Evolutionary conservation across 352 stramenopile genomes (phyloP), one percentile per base, ranked within the genome.

Genomic region (Globisporangium nagaii): DNA sequence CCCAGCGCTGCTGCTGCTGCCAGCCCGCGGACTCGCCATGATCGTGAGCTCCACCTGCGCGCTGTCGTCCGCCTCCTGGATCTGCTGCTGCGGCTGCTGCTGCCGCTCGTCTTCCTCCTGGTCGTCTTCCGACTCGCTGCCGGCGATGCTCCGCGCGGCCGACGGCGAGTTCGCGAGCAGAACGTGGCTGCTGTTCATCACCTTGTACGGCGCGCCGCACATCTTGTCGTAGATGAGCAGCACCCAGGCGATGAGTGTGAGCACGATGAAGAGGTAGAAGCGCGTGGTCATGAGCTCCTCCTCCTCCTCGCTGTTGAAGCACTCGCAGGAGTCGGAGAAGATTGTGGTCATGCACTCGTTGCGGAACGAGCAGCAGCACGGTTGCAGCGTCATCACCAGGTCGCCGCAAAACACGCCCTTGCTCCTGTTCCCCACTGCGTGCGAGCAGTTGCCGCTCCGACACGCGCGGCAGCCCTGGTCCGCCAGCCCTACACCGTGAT

Each of bases 331-430:
- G 61, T 87, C 66, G 8, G 65, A 83, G 63, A 86, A 88, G 42
- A 88, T 86, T 49, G 75, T 88, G 30, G 73, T 87, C 62, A 83
- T 84, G 56, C 79, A 90, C 55, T 88, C 77, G 56, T 88, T 88
- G 19, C 73, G 75, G 65, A 76, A 88, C 37, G 70, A 43, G 56
- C 79, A 90, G 71, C 79, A 90, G 63, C 79, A 90, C 53, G 79
- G 77, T 53, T 83, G 69, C 43, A 86, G 79, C 42, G 77, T 84
- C 58, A 66, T 63, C 52, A 85, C 50, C 32, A 88, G 59, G 40
- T 90, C 75, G 8, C 80, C 75, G 25, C 80, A 90, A 60, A 84
- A 90, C 46, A 87, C 79, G 24, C 79, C 79, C 0, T 45, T 55
- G 7, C 61, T 75, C 30, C 56, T 32, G 46, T 88, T 87, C 39